phyloP scores from a whole-genome alignment of 2,329 filamentous ascomycete genomes.

The Dactylellina drechsleri region DNA sequence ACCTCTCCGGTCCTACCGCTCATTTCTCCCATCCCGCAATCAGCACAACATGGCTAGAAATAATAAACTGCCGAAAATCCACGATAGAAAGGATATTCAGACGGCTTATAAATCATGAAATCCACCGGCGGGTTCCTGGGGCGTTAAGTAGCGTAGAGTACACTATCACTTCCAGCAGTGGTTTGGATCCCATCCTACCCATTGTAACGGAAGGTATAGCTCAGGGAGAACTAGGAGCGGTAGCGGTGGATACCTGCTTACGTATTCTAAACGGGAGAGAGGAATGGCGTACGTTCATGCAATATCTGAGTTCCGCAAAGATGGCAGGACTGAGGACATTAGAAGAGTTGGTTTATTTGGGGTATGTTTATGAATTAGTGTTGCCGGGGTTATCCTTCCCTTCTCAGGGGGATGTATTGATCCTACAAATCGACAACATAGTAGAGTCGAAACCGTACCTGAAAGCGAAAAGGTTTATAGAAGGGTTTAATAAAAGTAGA shows the following conservation, averaged over 20 bases:
- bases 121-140: neutral
- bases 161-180: conserved; percentile 9
- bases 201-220: conserved; percentile 9
- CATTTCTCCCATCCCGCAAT: conserved; percentile 29
- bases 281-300: conserved; percentile 25
- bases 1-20: conserved; percentile 40
- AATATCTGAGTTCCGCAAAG: conserved; percentile 4
- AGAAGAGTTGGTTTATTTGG: conserved; percentile 37
- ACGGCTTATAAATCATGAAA: conserved; percentile 32
- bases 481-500: conserved; percentile 25
- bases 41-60: conserved; percentile 20
- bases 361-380: conserved; percentile 42
- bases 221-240: neutral
- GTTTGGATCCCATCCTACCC: conserved; percentile 22
- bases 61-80: conserved; percentile 29
- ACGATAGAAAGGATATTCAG: conserved; percentile 32
- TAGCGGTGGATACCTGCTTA: conserved; percentile 14
- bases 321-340: conserved; percentile 16
- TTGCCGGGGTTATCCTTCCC: conserved; percentile 11
- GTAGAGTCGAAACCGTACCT: conserved; percentile 50
- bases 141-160: neutral
- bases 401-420: conserved; percentile 12
- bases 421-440: conserved; percentile 51
- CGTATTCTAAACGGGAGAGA: neutral
- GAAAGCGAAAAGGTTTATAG: conserved; percentile 43